Evolutionary conservation across 164 flowering plant genomes (phyloP).

Genomic region (Taxillus chinensis): DNA sequence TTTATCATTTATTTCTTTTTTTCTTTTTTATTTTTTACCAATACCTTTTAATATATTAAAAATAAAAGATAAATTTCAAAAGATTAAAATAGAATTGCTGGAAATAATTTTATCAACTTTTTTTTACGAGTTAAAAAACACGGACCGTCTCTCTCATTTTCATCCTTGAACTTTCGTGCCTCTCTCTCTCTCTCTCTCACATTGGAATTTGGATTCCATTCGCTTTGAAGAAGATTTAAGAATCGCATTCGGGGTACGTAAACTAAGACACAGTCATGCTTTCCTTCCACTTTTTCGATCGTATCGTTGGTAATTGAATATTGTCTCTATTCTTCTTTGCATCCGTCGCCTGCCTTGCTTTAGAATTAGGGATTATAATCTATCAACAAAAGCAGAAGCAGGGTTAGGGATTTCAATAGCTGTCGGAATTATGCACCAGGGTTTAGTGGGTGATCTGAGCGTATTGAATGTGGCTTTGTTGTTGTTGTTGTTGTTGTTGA

Average conservation of each 20-base stretch:
- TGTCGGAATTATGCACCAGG: not conserved
- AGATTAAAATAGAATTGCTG: too few relatives aligned
- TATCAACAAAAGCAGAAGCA: not conserved
- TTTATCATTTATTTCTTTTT: too few relatives aligned
- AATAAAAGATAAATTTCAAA: too few relatives aligned
- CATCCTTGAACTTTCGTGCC: conserved; percentile 4
- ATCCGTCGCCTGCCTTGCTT: conserved; percentile 8
- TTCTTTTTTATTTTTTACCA: too few relatives aligned
- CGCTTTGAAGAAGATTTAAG: conserved; percentile 11
- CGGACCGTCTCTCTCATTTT: too few relatives aligned
- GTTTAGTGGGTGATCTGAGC: not conserved
- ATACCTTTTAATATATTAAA: too few relatives aligned
- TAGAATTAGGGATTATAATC: conserved; percentile 7
- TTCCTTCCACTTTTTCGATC: not conserved
- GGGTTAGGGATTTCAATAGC: conserved; percentile 9
- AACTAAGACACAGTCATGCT: not conserved
- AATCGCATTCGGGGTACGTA: conserved; percentile 15
- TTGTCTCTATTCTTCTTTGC: conserved; percentile 1
- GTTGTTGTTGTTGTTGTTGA: not conserved
- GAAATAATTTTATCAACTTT: too few relatives aligned
- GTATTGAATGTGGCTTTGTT: conserved; percentile 8
- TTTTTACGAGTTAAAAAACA: too few relatives aligned
- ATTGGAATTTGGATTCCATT: conserved; percentile 7
- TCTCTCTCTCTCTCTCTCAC: conserved; percentile 8
- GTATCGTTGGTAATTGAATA: too few relatives aligned